Conservation (phyloP, 352 stramenopile genomes). For the Elongisporangium anandrum region DNA sequence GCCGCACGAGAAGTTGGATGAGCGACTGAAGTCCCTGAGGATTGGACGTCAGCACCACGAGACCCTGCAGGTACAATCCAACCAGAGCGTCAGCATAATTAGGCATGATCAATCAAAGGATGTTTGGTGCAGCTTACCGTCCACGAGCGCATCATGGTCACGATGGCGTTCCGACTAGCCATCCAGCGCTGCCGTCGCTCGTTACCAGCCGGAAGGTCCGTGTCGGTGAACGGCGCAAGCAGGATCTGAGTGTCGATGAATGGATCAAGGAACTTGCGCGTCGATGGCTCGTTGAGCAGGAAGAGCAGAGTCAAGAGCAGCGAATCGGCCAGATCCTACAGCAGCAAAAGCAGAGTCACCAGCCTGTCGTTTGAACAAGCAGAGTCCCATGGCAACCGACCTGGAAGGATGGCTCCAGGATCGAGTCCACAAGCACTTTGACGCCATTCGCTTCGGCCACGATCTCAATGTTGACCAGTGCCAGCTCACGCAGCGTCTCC, state of each 20-base stretch:
- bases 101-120: neutral
- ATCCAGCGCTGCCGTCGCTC: constrained; percentile 86
- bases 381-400: constrained; percentile 7
- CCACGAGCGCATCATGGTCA: constrained; percentile 90
- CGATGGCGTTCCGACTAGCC: constrained; percentile 85
- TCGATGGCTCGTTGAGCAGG: constrained; percentile 81
- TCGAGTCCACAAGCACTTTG: constrained; percentile 81
- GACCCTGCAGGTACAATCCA: constrained; percentile 29
- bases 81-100: neutral
- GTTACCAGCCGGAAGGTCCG: constrained; percentile 76
- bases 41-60: constrained; percentile 84
- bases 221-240: constrained; percentile 86
- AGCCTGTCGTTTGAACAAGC: no score
- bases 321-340: constrained; percentile 72
- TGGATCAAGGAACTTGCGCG: constrained; percentile 82
- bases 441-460: constrained; percentile 82
- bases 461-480: constrained; percentile 76
- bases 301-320: constrained; percentile 83
- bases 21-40: constrained; percentile 83
- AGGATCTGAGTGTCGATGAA: constrained; percentile 86
- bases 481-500: constrained; percentile 80
- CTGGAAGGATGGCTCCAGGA: constrained; percentile 86
- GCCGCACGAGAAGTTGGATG: constrained; percentile 82
- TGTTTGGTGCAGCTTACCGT: constrained; percentile 29
- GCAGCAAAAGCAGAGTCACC: neutral